Evolutionary conservation across 805 yeast genomes (phyloP), one percentile per base, ranked within the genome.

Genomic region (Kluyveromyces lactis): DNA sequence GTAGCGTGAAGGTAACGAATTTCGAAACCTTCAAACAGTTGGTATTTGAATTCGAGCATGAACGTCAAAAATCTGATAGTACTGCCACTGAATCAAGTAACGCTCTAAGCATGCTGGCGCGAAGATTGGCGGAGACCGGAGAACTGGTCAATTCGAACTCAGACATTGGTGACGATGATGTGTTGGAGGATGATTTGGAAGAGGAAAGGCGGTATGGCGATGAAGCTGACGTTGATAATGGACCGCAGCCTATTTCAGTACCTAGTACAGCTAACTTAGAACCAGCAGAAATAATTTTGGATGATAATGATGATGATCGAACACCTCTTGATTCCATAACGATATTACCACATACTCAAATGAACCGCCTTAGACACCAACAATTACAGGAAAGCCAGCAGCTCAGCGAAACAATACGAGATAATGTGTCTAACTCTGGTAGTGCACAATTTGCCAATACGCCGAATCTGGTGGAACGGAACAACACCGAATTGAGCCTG

Each of bases 321-420:
- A 18, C 42, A 10, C 45, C 45, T 2, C 29, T 42, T 18, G 45
- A 42, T 33, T 42, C 45, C 4, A 42, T 42, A 8, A 42, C 42
- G 10, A 31, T 42, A 11, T 34, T 42, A 18, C 45, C 45, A 8
- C 45, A 42, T 31, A 36, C 45, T 12, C 45, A 42, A 21, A 42
- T 42, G 45, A 40, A 24, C 15, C 34, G 41, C 4, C 26, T 33
- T 6, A 41, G 35, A 16, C 40, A 39, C 19, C 38, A 32, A 17
- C 37, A 33, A 15, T 11, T 13, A 18, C 19, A 26, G 9, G 21
- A 26, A 5, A 13, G 5, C 24, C 23, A 9, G 7, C 11, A 11
- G 9, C 24, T 21, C 18, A 17, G 10, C 8, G 35, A 19, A 12
- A 13, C 16, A 18, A 15, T 11, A 18, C 4, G 27, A n/a, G 27